Evolutionary conservation across 2,329 filamentous ascomycete species (phyloP).

Genomic region (Ophiostoma montium): DNA sequence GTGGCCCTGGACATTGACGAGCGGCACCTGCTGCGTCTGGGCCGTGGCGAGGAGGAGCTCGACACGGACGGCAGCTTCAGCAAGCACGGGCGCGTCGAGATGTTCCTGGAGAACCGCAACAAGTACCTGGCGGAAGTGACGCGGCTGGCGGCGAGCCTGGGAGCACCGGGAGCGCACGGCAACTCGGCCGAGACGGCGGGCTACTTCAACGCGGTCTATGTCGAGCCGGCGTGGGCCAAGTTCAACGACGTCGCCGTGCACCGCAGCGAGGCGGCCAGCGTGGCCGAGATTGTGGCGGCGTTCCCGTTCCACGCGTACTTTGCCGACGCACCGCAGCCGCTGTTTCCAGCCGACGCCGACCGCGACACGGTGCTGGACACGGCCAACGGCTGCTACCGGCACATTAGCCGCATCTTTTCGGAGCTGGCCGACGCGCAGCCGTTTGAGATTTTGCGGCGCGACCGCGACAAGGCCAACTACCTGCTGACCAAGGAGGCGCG

Average conservation of each 20-base stretch:
- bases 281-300: constrained; percentile 48
- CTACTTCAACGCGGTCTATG: constrained; percentile 89
- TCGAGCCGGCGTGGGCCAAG: constrained; percentile 76
- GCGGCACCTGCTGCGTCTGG: constrained; percentile 78
- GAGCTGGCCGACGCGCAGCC: constrained; percentile 87
- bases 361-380: constrained; percentile 60
- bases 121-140: constrained; percentile 70
- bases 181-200: constrained; percentile 93
- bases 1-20: constrained; percentile 92
- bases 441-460: constrained; percentile 82
- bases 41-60: constrained; percentile 90
- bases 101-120: constrained; percentile 78
- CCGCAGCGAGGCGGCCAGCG: constrained; percentile 17
- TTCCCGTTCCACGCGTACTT: constrained; percentile 91
- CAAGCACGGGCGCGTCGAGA: constrained; percentile 89
- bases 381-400: constrained; percentile 71
- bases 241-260: constrained; percentile 51
- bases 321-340: constrained; percentile 67
- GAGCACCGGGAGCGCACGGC: constrained; percentile 83
- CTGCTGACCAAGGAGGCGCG: constrained; percentile 90
- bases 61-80: constrained; percentile 77
- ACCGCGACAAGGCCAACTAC: constrained; percentile 91
- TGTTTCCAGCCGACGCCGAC: constrained; percentile 56
- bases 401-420: constrained; percentile 80
- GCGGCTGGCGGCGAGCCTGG: constrained; percentile 70